phyloP scores from a whole-genome alignment of 1,139 yeast genomes.

The Nakaseomyces bracarensis region DNA sequence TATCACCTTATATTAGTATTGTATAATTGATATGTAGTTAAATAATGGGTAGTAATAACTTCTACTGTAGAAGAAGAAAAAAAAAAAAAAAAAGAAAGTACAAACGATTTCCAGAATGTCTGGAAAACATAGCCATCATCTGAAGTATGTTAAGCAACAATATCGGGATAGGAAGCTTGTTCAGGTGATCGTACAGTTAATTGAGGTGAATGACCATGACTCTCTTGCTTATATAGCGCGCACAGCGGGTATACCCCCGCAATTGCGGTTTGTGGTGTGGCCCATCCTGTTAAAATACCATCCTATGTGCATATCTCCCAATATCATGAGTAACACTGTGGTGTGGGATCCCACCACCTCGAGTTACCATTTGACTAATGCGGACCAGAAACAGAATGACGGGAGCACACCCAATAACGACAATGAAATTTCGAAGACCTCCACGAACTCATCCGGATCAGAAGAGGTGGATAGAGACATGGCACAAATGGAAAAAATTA shows the following conservation, averaged over 20 bases:
- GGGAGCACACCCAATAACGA: constrained; percentile 9
- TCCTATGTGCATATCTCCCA: constrained; percentile 76
- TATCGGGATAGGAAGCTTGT: constrained; percentile 24
- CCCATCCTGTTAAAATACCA: constrained; percentile 73
- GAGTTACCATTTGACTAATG: constrained; percentile 4
- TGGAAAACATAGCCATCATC: constrained; percentile 14
- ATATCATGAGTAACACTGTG: constrained; percentile 48
- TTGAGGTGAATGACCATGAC: constrained; percentile 33
- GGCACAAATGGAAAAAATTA: constrained; percentile 15
- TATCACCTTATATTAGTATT: too few relatives aligned
- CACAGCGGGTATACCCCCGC: constrained; percentile 80
- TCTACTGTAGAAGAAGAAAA: not conserved
- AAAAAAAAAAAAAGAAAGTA: constrained; percentile 3
- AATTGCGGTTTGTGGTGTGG: constrained; percentile 73
- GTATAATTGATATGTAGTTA: too few relatives aligned
- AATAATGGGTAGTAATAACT: too few relatives aligned
- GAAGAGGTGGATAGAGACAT: constrained; percentile 1
- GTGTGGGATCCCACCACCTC: constrained; percentile 18
- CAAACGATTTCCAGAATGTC: too few relatives aligned
- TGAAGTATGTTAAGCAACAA: constrained; percentile 26
- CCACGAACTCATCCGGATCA: constrained; percentile 2
- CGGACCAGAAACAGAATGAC: constrained; percentile 7
- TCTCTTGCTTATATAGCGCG: constrained; percentile 68
- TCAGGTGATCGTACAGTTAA: constrained; percentile 22
- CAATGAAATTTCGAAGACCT: constrained; percentile 2